phyloP scores from a whole-genome alignment of 805 yeast species.

The Cyberlindnera mycetangii region DNA sequence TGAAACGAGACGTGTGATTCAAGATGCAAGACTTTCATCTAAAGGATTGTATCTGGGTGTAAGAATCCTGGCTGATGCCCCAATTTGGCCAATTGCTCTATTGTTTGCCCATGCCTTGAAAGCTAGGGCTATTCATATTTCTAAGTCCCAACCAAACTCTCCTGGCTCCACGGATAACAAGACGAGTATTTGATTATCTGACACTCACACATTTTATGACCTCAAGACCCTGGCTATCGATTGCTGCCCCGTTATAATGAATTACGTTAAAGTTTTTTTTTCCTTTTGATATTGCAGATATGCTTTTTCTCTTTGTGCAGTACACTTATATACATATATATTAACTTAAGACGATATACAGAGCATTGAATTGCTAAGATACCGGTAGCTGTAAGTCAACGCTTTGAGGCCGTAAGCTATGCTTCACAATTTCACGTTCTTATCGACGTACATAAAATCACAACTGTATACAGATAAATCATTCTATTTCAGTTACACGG shows the following conservation, averaged over 20 bases:
- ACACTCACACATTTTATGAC: not conserved
- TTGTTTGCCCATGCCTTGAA: constrained; percentile 78
- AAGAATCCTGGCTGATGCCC: constrained; percentile 76
- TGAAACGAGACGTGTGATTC: constrained; percentile 45
- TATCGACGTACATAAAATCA: no score
- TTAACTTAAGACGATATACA: constrained; percentile 1
- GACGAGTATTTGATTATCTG: not conserved
- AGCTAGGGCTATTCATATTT: constrained; percentile 49
- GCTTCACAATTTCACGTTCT: no score
- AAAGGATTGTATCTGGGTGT: constrained; percentile 68
- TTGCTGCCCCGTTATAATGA: not conserved
- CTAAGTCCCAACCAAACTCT: constrained; percentile 23
- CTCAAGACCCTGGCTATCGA: no score
- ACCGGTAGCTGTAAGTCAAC: no score
- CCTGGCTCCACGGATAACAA: constrained; percentile 1
- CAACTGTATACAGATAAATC: not conserved
- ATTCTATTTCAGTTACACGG: not conserved
- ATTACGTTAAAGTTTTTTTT: not conserved
- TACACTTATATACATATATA: not conserved
- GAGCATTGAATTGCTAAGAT: no score
- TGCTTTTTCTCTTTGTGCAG: not conserved
- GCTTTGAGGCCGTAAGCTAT: no score
- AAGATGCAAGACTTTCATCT: constrained; percentile 48
- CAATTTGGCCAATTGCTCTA: constrained; percentile 81
- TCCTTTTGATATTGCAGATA: not conserved